phyloP scores from a whole-genome alignment of 2,329 filamentous ascomycete species.

The Bipolaris victoriae region DNA sequence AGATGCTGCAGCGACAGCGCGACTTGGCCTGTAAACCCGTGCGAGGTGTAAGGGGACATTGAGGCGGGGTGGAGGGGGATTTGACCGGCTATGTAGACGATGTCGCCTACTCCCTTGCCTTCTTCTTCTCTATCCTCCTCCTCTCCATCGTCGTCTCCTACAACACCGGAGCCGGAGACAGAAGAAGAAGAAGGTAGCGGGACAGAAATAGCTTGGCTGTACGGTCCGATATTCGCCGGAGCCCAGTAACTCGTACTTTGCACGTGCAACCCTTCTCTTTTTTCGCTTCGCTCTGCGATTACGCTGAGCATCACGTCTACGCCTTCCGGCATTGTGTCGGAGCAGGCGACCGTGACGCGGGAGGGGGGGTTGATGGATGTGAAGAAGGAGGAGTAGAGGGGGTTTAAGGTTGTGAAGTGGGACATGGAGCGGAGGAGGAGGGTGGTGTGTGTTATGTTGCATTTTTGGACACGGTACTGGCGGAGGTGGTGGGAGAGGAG shows the following conservation, averaged over 20 bases:
- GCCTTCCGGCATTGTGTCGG: slow-evolving; percentile 67
- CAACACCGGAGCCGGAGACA: neutral
- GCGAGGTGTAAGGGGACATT: slow-evolving; percentile 65
- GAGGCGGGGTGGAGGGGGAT: slow-evolving; percentile 83
- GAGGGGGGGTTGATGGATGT: slow-evolving; percentile 80
- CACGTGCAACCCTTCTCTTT: slow-evolving; percentile 73
- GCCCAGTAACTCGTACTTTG: slow-evolving; percentile 97
- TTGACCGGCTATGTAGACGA: slow-evolving; percentile 82
- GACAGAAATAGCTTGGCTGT: slow-evolving; percentile 82
- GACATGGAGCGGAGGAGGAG: slow-evolving; percentile 80
- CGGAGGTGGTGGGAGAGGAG: slow-evolving; percentile 41
- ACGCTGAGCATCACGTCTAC: slow-evolving; percentile 67
- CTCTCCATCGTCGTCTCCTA: slow-evolving; percentile 13
- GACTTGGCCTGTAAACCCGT: slow-evolving; percentile 63
- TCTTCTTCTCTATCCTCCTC: neutral
- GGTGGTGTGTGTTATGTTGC: slow-evolving; percentile 53
- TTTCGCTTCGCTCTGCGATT: slow-evolving; percentile 43
- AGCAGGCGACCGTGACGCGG: slow-evolving; percentile 78
- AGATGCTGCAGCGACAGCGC: slow-evolving; percentile 85
- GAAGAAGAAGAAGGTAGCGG: slow-evolving; percentile 42
- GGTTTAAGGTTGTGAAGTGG: slow-evolving; percentile 78
- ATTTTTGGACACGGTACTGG: slow-evolving; percentile 32
- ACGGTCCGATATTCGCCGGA: slow-evolving; percentile 95
- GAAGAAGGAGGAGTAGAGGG: slow-evolving; percentile 77
- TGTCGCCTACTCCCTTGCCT: neutral